Conservation (phyloP, 352 stramenopile genomes). For the Phytopythium mirpurense region DNA sequence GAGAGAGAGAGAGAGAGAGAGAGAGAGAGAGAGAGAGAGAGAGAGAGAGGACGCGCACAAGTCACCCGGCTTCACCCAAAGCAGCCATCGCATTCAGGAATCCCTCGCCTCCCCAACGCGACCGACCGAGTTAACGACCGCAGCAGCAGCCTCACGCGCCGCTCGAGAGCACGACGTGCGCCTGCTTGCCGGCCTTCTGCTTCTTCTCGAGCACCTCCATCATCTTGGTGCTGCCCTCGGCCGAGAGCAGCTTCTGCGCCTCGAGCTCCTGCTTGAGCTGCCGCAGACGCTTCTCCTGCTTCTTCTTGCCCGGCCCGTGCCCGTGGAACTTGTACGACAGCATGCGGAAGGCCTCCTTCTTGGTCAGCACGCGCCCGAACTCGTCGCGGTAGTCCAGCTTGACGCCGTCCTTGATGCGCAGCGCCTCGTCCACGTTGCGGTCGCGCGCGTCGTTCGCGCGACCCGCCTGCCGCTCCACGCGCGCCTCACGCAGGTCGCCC, state of each 20-base stretch:
- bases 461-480: conserved; percentile 88
- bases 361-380: conserved; percentile 93
- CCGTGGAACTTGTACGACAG: conserved; percentile 99
- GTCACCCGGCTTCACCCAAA: too few relatives aligned
- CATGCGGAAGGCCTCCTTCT: conserved; percentile 97
- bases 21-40: too few relatives aligned
- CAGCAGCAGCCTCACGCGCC: too few relatives aligned
- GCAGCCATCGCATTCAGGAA: too few relatives aligned
- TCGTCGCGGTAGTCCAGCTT: conserved; percentile 97
- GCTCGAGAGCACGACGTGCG: conserved; percentile 77
- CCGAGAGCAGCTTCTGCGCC: conserved; percentile 67
- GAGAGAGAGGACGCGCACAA: background rate
- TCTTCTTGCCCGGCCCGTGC: conserved; percentile 96
- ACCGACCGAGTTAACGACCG: too few relatives aligned
- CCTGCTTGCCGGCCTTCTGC: conserved; percentile 75
- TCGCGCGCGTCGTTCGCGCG: conserved; percentile 94
- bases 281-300: conserved; percentile 93
- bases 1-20: too few relatives aligned
- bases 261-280: conserved; percentile 80
- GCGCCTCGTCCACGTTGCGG: conserved; percentile 86
- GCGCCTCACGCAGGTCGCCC: conserved; percentile 88
- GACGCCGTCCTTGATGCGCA: conserved; percentile 80
- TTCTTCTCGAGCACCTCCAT: conserved; percentile 86
- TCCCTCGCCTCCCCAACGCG: too few relatives aligned
- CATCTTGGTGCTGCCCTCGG: conserved; percentile 76